Evolutionary conservation across 805 yeast species (phyloP).

Genomic region (Barnettozyma vustinii): DNA sequence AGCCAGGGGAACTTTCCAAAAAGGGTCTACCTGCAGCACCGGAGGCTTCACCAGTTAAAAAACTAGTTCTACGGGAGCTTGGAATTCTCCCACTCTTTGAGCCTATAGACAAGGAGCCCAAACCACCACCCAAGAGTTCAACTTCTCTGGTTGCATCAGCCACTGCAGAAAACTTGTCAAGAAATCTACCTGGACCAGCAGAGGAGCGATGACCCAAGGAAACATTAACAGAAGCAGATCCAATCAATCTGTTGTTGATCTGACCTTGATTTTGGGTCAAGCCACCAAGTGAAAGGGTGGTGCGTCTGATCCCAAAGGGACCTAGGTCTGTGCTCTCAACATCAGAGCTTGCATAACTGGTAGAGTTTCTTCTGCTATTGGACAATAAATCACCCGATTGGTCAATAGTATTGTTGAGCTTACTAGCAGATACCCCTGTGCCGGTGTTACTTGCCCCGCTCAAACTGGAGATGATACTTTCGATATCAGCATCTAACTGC

Average conservation of each 20-base stretch:
- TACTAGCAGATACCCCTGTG: slow-evolving; percentile 4
- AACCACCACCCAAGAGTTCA: slow-evolving; percentile 41
- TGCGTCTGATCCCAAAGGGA: slow-evolving; percentile 43
- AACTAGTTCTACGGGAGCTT: slow-evolving; percentile 49
- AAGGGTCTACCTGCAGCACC: slow-evolving; percentile 19
- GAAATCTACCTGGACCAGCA: slow-evolving; percentile 38
- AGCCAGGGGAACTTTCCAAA: slow-evolving; percentile 24
- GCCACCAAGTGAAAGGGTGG: slow-evolving; percentile 39
- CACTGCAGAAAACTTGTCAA: slow-evolving; percentile 58
- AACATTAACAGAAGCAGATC: slow-evolving; percentile 58
- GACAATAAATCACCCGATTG: slow-evolving; percentile 10
- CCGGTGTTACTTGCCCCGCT: slow-evolving; percentile 22
- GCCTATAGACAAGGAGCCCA: slow-evolving; percentile 35
- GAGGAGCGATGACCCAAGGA: slow-evolving; percentile 25
- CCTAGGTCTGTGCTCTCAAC: slow-evolving; percentile 32
- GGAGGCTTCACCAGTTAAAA: slow-evolving; percentile 33
- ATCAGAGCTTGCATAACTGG: slow-evolving; percentile 31
- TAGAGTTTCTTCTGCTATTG: slow-evolving; percentile 33
- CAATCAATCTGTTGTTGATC: slow-evolving; percentile 34
- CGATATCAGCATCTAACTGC: slow-evolving; percentile 25
- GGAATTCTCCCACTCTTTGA: slow-evolving; percentile 29
- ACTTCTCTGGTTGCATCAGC: slow-evolving; percentile 68
- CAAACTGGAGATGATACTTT: slow-evolving; percentile 27
- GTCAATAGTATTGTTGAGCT: slow-evolving; percentile 9
- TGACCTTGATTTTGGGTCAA: slow-evolving; percentile 19